Conservation (phyloP, 164 flowering plant species). For the Tetracentron sinense region DNA sequence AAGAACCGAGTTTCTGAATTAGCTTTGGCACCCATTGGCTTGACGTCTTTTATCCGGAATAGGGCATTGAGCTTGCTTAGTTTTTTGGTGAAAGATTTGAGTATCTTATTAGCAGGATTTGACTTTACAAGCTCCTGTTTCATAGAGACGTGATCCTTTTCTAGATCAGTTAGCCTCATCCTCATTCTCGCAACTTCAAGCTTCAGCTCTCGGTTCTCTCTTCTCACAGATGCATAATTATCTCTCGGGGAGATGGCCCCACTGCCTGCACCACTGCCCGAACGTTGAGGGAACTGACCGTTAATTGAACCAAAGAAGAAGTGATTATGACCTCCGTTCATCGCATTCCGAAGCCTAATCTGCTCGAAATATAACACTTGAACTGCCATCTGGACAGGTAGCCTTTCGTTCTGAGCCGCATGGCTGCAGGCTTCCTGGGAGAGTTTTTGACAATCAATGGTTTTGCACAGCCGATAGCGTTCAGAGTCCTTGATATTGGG, state of each 20-base stretch:
- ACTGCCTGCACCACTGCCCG: slow-evolving; percentile 84
- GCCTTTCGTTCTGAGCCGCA: slow-evolving; percentile 93
- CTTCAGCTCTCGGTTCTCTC: slow-evolving; percentile 95
- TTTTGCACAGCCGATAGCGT: slow-evolving; percentile 80
- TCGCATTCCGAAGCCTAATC: slow-evolving; percentile 79
- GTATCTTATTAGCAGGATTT: slow-evolving; percentile 66
- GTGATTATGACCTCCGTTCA: slow-evolving; percentile 77
- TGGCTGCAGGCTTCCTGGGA: slow-evolving; percentile 99
- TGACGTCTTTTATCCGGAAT: slow-evolving; percentile 46
- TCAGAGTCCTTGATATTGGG: slow-evolving; percentile 81
- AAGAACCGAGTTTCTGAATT: slow-evolving; percentile 58
- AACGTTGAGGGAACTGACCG: slow-evolving; percentile 68
- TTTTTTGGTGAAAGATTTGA: slow-evolving; percentile 68
- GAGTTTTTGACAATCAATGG: slow-evolving; percentile 83
- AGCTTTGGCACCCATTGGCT: slow-evolving; percentile 41
- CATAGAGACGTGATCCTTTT: slow-evolving; percentile 95
- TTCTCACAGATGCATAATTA: slow-evolving; percentile 92
- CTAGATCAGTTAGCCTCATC: slow-evolving; percentile 92
- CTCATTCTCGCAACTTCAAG: slow-evolving; percentile 97
- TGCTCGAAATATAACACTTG: slow-evolving; percentile 96
- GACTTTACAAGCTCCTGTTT: slow-evolving; percentile 82
- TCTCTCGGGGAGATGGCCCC: slow-evolving; percentile 96
- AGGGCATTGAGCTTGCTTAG: slow-evolving; percentile 62
- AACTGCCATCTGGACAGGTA: slow-evolving; percentile 94
- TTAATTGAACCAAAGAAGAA: slow-evolving; percentile 68